Percentiles rank a stretch among this genome's conserved stretches.
phyloP scores from a whole-genome alignment of 108 stramenopile species.

The Cyclotella cryptica region DNA sequence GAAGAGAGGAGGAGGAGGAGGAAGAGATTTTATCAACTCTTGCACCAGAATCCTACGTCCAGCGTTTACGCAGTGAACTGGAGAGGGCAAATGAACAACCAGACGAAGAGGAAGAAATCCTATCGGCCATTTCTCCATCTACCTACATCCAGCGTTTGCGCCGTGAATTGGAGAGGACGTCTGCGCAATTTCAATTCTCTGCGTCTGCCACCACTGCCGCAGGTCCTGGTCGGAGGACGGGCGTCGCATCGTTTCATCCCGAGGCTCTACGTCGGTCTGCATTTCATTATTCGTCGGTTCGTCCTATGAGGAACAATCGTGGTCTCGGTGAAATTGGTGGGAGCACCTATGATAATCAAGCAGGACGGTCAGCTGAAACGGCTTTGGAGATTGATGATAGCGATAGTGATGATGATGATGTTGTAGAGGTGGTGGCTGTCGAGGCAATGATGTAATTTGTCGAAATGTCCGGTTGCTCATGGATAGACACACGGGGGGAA shows the following conservation, averaged over 20 bases:
- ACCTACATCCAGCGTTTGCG: constrained; percentile 14
- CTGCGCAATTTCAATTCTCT: not conserved
- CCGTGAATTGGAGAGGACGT: constrained; percentile 21
- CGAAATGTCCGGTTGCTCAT: not conserved
- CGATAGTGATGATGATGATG: constrained; percentile 46
- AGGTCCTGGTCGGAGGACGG: not conserved
- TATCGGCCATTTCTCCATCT: too few relatives aligned
- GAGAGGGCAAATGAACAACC: not conserved
- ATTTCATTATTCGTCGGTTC: not conserved
- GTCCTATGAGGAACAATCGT: constrained; percentile 1
- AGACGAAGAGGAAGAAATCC: too few relatives aligned
- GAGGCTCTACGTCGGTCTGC: not conserved
- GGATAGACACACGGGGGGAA: too few relatives aligned
- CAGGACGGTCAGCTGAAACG: constrained; percentile 47
- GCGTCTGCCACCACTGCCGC: not conserved
- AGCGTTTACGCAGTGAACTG: constrained; percentile 25
- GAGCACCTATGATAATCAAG: constrained; percentile 4
- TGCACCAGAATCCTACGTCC: constrained; percentile 25
- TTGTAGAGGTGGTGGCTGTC: constrained; percentile 44
- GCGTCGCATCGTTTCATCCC: not conserved
- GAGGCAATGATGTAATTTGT: constrained; percentile 17
- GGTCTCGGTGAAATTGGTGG: not conserved
- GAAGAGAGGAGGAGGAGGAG: constrained; percentile 10
- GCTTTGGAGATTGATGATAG: constrained; percentile 52
- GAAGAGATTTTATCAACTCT: constrained; percentile 20